phyloP scores from a whole-genome alignment of 352 stramenopile species.

The Phytophthora ohioensis region DNA sequence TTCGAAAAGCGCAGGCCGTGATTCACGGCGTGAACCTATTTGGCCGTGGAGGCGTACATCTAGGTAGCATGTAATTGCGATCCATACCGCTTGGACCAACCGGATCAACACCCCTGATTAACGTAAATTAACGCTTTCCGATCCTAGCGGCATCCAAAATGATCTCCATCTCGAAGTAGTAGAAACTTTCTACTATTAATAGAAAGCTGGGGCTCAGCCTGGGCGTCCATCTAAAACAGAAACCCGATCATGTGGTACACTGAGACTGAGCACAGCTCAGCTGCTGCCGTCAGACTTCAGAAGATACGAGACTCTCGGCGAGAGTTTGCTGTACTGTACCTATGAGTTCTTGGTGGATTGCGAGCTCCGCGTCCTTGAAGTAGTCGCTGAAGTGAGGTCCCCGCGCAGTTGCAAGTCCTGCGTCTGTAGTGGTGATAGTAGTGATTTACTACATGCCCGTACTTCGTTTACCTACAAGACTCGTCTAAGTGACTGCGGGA shows the following conservation, averaged over 20 bases:
- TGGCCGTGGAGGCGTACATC: background rate
- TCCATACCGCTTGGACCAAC: too few relatives aligned
- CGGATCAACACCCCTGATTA: too few relatives aligned
- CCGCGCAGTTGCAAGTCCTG: slow-evolving; percentile 14
- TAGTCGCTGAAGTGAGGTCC: slow-evolving; percentile 1
- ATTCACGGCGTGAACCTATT: slow-evolving; percentile 11
- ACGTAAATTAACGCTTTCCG: too few relatives aligned
- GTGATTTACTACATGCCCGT: background rate
- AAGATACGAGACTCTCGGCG: too few relatives aligned
- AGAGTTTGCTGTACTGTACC: background rate
- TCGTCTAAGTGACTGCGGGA: slow-evolving; percentile 13
- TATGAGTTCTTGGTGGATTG: background rate
- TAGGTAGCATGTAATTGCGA: too few relatives aligned
- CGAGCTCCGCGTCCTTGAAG: background rate
- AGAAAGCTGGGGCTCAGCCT: too few relatives aligned
- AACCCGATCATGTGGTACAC: too few relatives aligned
- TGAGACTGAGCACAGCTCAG: too few relatives aligned
- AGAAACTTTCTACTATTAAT: too few relatives aligned
- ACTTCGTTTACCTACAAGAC: slow-evolving; percentile 22
- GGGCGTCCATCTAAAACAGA: too few relatives aligned
- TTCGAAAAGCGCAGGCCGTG: slow-evolving; percentile 1
- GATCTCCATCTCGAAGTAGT: too few relatives aligned
- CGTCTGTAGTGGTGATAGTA: background rate
- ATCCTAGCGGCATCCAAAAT: too few relatives aligned
- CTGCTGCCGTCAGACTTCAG: background rate